phyloP scores from a whole-genome alignment of 2,329 filamentous ascomycete genomes.

The Magnaporthiopsis rhizophila region DNA sequence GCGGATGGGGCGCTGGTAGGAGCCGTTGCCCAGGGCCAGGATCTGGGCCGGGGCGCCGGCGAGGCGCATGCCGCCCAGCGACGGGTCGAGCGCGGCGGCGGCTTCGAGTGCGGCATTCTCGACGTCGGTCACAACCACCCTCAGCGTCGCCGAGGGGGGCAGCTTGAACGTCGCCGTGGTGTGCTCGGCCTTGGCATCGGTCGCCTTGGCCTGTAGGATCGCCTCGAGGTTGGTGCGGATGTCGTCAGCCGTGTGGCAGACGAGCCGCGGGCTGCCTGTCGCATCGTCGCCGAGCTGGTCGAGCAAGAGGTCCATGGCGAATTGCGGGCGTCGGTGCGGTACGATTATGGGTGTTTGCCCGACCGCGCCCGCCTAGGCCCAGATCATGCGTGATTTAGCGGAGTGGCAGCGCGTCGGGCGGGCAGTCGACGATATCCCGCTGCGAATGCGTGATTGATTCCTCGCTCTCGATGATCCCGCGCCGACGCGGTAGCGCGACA shows the following conservation, averaged over 20 bases:
- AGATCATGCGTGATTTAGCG: neutral
- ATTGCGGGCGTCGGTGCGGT: neutral
- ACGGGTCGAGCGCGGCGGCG: slow-evolving; percentile 17
- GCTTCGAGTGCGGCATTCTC: slow-evolving; percentile 28
- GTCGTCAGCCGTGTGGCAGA: slow-evolving; percentile 34
- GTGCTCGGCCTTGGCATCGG: slow-evolving; percentile 41
- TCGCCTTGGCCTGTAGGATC: slow-evolving; percentile 33
- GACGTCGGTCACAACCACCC: slow-evolving; percentile 27
- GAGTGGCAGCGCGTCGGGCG: neutral
- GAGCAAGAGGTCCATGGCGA: slow-evolving; percentile 20
- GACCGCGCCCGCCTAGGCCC: neutral
- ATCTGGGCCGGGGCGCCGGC: slow-evolving; percentile 16
- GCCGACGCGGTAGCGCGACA: too few species aligned
- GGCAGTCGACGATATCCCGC: neutral
- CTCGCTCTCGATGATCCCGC: neutral
- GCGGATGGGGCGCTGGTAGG: slow-evolving; percentile 29
- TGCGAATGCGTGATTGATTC: neutral
- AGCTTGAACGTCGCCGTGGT: slow-evolving; percentile 39
- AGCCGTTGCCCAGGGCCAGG: slow-evolving; percentile 11
- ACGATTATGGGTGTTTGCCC: neutral
- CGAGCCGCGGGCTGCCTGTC: neutral
- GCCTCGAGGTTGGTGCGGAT: slow-evolving; percentile 36
- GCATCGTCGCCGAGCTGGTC: slow-evolving; percentile 20
- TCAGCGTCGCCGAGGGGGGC: slow-evolving; percentile 33
- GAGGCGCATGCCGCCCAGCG: slow-evolving; percentile 23